phyloP scores from a whole-genome alignment of 352 stramenopile species.

The Pythium folliculosum region DNA sequence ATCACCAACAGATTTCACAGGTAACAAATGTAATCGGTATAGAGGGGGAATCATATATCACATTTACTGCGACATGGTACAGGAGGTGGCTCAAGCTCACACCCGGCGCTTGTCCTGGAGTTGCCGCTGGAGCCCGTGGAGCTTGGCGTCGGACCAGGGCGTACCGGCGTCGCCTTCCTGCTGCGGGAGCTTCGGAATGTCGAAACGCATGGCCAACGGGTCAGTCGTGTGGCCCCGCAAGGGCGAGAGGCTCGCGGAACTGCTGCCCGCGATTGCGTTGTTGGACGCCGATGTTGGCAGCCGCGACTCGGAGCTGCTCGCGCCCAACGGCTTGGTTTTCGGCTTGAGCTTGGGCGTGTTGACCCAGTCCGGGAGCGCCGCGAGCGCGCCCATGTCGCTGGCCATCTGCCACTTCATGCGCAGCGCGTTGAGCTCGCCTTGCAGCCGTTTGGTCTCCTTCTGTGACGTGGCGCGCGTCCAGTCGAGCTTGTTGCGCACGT shows the following conservation, averaged over 20 bases:
- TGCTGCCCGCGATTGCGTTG: conserved; percentile 24
- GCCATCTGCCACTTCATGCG: conserved; percentile 80
- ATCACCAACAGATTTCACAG: conserved; percentile 12
- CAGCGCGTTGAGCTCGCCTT: conserved; percentile 55
- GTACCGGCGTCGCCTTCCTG: conserved; percentile 55
- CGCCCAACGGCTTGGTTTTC: conserved; percentile 39
- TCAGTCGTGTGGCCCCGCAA: conserved; percentile 9
- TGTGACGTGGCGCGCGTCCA: conserved; percentile 89
- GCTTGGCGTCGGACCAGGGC: conserved; percentile 76
- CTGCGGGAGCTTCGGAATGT: conserved; percentile 81
- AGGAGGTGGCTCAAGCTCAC: neutral
- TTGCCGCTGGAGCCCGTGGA: conserved; percentile 44
- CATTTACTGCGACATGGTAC: neutral
- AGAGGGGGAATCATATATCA: conserved; percentile 5
- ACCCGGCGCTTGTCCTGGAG: conserved; percentile 40
- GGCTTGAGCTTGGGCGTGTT: conserved; percentile 41
- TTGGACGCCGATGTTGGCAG: conserved; percentile 27
- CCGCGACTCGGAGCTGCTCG: conserved; percentile 55
- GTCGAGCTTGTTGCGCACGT: conserved; percentile 95
- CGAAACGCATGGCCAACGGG: conserved; percentile 40
- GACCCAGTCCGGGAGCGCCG: conserved; percentile 51
- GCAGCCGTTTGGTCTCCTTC: conserved; percentile 81
- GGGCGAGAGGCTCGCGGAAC: conserved; percentile 12
- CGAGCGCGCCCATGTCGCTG: conserved; percentile 52
- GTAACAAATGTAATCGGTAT: neutral